Conservation (phyloP, 805 yeast species). For the Suhomyces faveliae region DNA sequence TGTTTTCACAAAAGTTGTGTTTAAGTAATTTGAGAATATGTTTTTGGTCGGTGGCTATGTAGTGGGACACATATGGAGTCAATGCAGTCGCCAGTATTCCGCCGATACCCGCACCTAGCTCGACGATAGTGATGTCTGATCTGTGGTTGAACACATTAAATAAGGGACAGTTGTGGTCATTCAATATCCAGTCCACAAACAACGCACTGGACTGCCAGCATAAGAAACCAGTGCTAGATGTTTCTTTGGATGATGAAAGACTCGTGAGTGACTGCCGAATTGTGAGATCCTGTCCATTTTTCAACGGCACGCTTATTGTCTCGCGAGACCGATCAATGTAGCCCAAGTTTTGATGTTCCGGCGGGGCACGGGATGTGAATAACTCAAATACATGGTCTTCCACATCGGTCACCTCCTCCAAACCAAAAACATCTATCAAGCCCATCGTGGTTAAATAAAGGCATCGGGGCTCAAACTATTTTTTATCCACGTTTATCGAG, state of each 20-base stretch:
- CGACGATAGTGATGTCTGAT: slow-evolving; percentile 38
- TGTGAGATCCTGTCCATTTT: slow-evolving; percentile 23
- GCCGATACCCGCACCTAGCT: slow-evolving; percentile 62
- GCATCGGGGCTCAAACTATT: background rate
- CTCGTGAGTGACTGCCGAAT: slow-evolving; percentile 35
- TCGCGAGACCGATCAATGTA: slow-evolving; percentile 31
- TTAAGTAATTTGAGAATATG: slow-evolving; percentile 51
- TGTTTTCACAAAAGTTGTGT: slow-evolving; percentile 45
- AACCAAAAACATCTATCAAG: slow-evolving; percentile 2
- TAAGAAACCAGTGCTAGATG: slow-evolving; percentile 61
- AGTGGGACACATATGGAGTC: slow-evolving; percentile 34
- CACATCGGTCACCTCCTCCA: slow-evolving; percentile 23
- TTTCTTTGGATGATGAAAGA: slow-evolving; percentile 29
- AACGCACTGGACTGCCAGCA: slow-evolving; percentile 55
- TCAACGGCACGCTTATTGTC: slow-evolving; percentile 21
- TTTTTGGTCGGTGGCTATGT: slow-evolving; percentile 58
- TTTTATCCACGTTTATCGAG: background rate
- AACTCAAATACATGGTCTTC: slow-evolving; percentile 34
- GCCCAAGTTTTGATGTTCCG: slow-evolving; percentile 32
- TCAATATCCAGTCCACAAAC: slow-evolving; percentile 54
- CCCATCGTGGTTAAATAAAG: background rate
- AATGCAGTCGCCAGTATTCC: slow-evolving; percentile 47
- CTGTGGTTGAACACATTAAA: background rate
- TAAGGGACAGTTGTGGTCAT: slow-evolving; percentile 27
- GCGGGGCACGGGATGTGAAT: slow-evolving; percentile 27